phyloP scores from a whole-genome alignment of 495 filamentous ascomycete genomes.

The Aspergillus kassunensis region DNA sequence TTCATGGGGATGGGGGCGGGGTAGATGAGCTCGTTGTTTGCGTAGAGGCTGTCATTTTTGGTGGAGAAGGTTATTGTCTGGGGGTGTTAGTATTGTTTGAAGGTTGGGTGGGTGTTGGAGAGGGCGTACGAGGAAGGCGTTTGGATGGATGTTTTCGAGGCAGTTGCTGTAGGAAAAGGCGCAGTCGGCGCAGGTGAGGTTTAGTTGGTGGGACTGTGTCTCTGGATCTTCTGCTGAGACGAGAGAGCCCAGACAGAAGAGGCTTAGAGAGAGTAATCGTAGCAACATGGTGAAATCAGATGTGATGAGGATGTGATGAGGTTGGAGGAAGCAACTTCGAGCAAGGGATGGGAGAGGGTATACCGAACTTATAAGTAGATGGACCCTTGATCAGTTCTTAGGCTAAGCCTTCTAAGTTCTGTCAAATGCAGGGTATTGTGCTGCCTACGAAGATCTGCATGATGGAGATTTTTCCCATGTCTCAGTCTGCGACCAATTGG shows the following conservation, averaged over 20 bases:
- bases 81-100: slow-evolving; percentile 6
- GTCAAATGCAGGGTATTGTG: no score
- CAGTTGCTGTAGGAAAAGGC: slow-evolving; percentile 2
- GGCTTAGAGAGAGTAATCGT: neutral
- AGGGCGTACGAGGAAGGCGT: neutral
- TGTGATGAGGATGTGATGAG: neutral
- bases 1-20: slow-evolving; percentile 34
- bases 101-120: neutral
- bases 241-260: neutral
- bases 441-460: no score
- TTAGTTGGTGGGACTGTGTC: neutral
- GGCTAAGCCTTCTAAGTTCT: no score
- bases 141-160: neutral
- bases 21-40: slow-evolving; percentile 44
- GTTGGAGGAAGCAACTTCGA: neutral
- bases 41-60: slow-evolving; percentile 34
- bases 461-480: no score
- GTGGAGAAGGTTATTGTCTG: slow-evolving; percentile 40
- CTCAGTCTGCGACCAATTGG: no score
- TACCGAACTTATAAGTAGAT: no score
- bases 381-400: no score
- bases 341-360: neutral
- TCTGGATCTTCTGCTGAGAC: neutral
- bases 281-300: neutral
- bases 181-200: neutral